These are phyloP conservation scores for Dipteronia sinensis DNA, from an alignment of 345 rosid species.

Conservation along the genomic window DNA sequence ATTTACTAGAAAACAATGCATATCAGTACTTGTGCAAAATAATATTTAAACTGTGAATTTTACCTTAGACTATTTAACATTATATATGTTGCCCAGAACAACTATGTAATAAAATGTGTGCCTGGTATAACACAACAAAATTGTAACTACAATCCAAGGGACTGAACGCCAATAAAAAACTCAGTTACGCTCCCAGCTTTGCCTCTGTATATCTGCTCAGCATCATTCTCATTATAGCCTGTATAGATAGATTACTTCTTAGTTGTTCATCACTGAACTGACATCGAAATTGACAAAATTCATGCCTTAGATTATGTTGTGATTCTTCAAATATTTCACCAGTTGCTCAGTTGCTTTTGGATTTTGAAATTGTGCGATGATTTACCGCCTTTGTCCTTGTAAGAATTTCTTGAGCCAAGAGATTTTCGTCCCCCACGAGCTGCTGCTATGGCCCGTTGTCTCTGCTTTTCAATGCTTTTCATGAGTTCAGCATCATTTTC, in stretches of 20 bases:
- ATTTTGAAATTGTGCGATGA: constrained; percentile 66
- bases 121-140: too few relatives aligned
- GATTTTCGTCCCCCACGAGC: constrained; percentile 58
- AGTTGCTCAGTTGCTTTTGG: constrained; percentile 45
- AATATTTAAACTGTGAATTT: background rate
- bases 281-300: background rate
- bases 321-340: constrained; percentile 39
- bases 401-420: constrained; percentile 72
- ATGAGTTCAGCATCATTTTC: constrained; percentile 51
- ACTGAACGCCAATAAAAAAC: too few relatives aligned
- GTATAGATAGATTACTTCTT: background rate
- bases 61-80: background rate
- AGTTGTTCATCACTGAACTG: background rate
- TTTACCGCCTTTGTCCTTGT: constrained; percentile 83
- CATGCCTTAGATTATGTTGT: background rate
- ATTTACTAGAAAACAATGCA: background rate
- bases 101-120: background rate
- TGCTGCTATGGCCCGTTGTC: constrained; percentile 64
- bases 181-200: too few relatives aligned
- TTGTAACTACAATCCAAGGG: too few relatives aligned
- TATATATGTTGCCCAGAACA: background rate
- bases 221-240: background rate
- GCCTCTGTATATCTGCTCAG: background rate
- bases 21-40: background rate
- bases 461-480: constrained; percentile 71